Base-by-base conservation (phyloP, 176 grass and related monocot genomes). In the Aegilops sharonensis region DNA sequence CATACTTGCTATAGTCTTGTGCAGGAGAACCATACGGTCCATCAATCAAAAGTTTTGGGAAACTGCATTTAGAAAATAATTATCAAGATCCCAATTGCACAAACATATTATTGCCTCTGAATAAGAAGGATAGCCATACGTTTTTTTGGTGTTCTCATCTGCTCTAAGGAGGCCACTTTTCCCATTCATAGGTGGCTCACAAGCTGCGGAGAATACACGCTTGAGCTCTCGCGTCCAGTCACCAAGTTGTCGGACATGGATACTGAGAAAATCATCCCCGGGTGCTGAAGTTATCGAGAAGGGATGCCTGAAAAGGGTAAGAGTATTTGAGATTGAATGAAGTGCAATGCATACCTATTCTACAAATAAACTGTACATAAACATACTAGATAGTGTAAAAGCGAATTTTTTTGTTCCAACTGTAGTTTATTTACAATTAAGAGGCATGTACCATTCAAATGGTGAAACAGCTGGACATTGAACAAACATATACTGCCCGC, bases 401-500 rank as follows among this genome's bases (percentile, higher is more conserved):
- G 14, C 9, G 14, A 3, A 3, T 74, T 68, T 75, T 68, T 30
- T 61, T 21, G 54, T 8, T 59, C 56, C 68, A 83, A 36, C 4
- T 47, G 17, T 80, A 69, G 24, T 64, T 64, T 76, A 48, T 76
- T 81, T 79, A 18, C n/a, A 40, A 84, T 75, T 82, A 84, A 70
- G 75, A 85, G 61, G 36, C 59, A 78, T 73, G 75, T 90, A 99
- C 97, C 97, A 99, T 90, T 99, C 97, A 74, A 99, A 99, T 71
- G 92, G 92, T 69, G 97, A 99, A 67, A 99, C 94, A 39, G 81
- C 90, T 57, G 97, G 92, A 83, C 97, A 99, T 15, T 99, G 94
- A 75, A 99, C 94, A 89, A 96, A 99, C 97, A 99, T 99, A 74
- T 99, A 99, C 61, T 99, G 94, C 11, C 97, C 97, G 2, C 97